Base-by-base conservation (phyloP, 106 monocot species). In the Hemerocallis citrina region DNA sequence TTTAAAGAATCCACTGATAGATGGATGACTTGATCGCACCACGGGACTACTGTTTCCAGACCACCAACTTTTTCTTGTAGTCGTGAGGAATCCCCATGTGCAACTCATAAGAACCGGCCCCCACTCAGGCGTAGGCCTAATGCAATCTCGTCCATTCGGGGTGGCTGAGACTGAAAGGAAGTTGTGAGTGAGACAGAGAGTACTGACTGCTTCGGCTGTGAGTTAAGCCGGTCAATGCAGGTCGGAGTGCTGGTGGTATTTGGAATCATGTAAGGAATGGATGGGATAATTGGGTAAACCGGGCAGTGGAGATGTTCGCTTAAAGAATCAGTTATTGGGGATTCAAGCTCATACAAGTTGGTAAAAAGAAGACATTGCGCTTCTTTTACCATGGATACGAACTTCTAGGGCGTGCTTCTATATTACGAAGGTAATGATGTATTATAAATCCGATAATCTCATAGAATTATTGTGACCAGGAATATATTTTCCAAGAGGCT, bases 1-100 rank as follows among this genome's bases (percentile, higher is more conserved):
- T 82, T 82, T 64, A 85, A 38, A 66, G n/a, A 91, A 91, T 0
- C 72, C 90, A 6, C 85, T 82, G 0, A 86, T 72, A 0, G 82
- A 63, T 25, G 68, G 56, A 59, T 86, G 91, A 63, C 74, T 55
- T 92, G 91, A 5, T 86, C 66, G 12, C 65, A 30, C 65, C 65
- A 37, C 3, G 41, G 28, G 22, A 29, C 2, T 4, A 25, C n/a
- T 15, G 23, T 20, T 28, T 45, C 61, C 27, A 29, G 29, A 2
- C 25, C 39, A 0, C 51, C 19, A 20, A 3, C 6, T 3, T 3
- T n/a, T 3, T n/a, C 45, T 46, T 20, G 16, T 2, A 19, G 3
- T 9, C 19, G 45, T 3, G 8, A 0, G 5, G 0, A 1, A 7
- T 28, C 10, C 1, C 43, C 76, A 0, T 69, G 54, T 0, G 61